Percentiles rank a stretch among this genome's conserved stretches.
These are phyloP conservation scores for Ampelomyces quisqualis DNA, from an alignment of 2,329 filamentous ascomycete species.

Conservation along the genomic window DNA sequence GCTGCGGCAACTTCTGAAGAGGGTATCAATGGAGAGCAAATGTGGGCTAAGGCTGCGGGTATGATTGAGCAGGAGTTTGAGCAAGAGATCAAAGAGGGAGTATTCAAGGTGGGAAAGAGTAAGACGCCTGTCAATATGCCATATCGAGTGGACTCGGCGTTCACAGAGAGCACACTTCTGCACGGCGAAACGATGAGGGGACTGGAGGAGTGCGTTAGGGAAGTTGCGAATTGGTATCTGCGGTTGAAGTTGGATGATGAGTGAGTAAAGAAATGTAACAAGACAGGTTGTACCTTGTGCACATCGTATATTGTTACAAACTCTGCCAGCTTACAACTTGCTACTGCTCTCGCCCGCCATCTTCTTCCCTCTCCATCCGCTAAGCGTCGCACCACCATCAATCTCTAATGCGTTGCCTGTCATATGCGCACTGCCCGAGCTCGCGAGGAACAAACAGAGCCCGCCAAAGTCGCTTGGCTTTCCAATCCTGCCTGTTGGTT, in stretches of 20 bases:
- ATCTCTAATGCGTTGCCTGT: slow-evolving; percentile 53
- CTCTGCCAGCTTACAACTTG: slow-evolving; percentile 26
- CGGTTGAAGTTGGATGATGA: slow-evolving; percentile 5
- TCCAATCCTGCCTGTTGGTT: slow-evolving; percentile 51
- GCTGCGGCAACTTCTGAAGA: slow-evolving; percentile 27
- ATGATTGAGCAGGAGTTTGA: slow-evolving; percentile 22
- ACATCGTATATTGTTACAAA: no score
- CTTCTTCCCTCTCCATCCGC: slow-evolving; percentile 45
- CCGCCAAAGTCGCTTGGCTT: slow-evolving; percentile 53
- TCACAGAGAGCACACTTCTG: slow-evolving; percentile 29
- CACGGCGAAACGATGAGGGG: slow-evolving; percentile 19
- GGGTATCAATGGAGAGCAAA: slow-evolving; percentile 15
- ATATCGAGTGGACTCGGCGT: slow-evolving; percentile 30
- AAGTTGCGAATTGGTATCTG: slow-evolving; percentile 36
- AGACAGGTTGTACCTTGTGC: no score
- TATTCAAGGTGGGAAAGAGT: slow-evolving; percentile 26
- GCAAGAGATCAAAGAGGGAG: slow-evolving; percentile 15
- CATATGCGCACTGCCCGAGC: slow-evolving; percentile 44
- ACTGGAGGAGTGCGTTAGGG: slow-evolving; percentile 26
- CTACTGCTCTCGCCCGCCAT: slow-evolving; percentile 18
- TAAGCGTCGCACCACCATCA: slow-evolving; percentile 50
- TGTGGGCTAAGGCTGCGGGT: slow-evolving; percentile 29
- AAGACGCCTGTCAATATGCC: slow-evolving; percentile 37
- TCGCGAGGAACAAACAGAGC: slow-evolving; percentile 48
- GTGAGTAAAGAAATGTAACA: no score